phyloP scores from a whole-genome alignment of 805 yeast species.

The Ogataea philodendri region DNA sequence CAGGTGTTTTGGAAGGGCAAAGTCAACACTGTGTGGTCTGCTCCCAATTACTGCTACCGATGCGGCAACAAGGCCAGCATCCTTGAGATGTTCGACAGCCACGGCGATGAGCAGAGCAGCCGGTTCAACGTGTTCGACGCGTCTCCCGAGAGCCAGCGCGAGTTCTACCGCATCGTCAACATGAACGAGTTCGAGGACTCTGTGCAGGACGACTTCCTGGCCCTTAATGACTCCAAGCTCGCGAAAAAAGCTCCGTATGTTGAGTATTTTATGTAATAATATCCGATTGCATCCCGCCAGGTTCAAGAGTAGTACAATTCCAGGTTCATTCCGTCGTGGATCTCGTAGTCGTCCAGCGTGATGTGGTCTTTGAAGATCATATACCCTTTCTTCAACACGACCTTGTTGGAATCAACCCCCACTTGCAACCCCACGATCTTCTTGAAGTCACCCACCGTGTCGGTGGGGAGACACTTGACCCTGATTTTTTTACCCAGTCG shows the following conservation, averaged over 20 bases:
- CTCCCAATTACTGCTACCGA: constrained; percentile 95
- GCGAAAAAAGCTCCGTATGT: constrained; percentile 39
- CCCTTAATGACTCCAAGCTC: constrained; percentile 21
- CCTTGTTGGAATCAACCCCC: constrained; percentile 66
- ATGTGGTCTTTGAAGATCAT: constrained; percentile 86
- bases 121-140: constrained; percentile 92
- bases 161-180: constrained; percentile 42
- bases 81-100: constrained; percentile 66
- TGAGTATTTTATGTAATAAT: constrained; percentile 38
- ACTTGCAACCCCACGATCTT: constrained; percentile 77
- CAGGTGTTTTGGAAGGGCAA: constrained; percentile 88
- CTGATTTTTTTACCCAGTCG: constrained; percentile 83
- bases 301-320: constrained; percentile 72
- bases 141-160: constrained; percentile 86
- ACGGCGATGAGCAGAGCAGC: constrained; percentile 59
- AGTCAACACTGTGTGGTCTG: constrained; percentile 96
- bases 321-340: constrained; percentile 82
- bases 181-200: constrained; percentile 27
- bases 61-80: constrained; percentile 98
- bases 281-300: constrained; percentile 2
- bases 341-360: constrained; percentile 88
- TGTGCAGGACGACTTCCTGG: constrained; percentile 17
- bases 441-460: constrained; percentile 87
- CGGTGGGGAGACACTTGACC: constrained; percentile 85
- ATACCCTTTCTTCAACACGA: constrained; percentile 81